phyloP scores from a whole-genome alignment of 805 yeast genomes.

The Tetrapisispora taiwanensis region DNA sequence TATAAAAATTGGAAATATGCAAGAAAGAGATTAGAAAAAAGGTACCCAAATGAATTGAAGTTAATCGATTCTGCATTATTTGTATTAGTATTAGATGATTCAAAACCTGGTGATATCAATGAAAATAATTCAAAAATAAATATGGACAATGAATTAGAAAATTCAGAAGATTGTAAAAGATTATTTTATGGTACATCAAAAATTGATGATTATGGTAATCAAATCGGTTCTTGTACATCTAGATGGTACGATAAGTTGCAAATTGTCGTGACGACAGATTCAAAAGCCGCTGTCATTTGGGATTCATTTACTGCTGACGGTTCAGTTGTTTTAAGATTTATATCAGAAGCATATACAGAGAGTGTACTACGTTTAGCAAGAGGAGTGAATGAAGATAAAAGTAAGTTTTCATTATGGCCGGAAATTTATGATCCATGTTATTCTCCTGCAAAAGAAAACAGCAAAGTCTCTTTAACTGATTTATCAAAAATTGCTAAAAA shows the following conservation, averaged over 20 bases:
- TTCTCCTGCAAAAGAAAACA: not conserved
- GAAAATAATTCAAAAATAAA: not conserved
- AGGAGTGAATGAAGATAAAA: slow-evolving; percentile 53
- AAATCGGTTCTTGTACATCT: slow-evolving; percentile 85
- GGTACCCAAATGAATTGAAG: slow-evolving; percentile 30
- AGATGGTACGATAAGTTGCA: slow-evolving; percentile 92
- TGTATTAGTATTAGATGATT: slow-evolving; percentile 70
- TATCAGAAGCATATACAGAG: slow-evolving; percentile 83
- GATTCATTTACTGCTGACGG: slow-evolving; percentile 91
- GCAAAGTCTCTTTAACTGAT: slow-evolving; percentile 4
- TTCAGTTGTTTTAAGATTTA: slow-evolving; percentile 79
- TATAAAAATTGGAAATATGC: slow-evolving; percentile 75
- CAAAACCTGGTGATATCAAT: slow-evolving; percentile 26
- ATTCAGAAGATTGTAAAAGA: slow-evolving; percentile 38
- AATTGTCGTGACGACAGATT: slow-evolving; percentile 70
- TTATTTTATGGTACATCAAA: slow-evolving; percentile 74
- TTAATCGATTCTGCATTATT: slow-evolving; percentile 71
- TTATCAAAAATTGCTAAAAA: slow-evolving; percentile 13
- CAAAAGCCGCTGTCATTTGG: slow-evolving; percentile 84
- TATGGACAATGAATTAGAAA: slow-evolving; percentile 4
- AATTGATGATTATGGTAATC: slow-evolving; percentile 65
- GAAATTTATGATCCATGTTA: slow-evolving; percentile 11
- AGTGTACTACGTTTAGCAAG: slow-evolving; percentile 76
- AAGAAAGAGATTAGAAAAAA: slow-evolving; percentile 39
- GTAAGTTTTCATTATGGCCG: slow-evolving; percentile 32